A percentile compares a stretch with the other conserved stretches of the same genome.
Conservation (phyloP, 2,329 filamentous ascomycete genomes). For the Neocatenulostroma microsporum region DNA sequence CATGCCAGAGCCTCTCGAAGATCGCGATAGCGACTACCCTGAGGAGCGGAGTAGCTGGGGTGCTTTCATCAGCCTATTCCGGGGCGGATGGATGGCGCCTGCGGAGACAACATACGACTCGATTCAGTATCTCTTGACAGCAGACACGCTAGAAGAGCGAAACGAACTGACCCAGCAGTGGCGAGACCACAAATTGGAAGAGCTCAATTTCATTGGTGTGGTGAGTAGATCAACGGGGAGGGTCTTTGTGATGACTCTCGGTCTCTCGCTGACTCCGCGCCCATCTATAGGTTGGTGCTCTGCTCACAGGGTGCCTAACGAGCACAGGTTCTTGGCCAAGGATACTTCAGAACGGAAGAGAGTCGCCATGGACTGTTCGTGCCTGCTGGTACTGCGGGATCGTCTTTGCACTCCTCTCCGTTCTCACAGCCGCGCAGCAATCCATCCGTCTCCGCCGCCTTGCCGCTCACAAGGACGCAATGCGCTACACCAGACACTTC, state of each 20-base stretch:
- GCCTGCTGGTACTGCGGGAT: constrained; percentile 39
- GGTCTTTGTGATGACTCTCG: too few species aligned
- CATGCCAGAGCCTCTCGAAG: too few species aligned
- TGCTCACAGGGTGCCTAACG: constrained; percentile 34
- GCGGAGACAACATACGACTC: constrained; percentile 28
- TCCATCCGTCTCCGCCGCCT: constrained; percentile 38
- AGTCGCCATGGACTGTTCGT: constrained; percentile 35
- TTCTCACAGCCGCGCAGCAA: constrained; percentile 40
- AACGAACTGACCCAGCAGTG: constrained; percentile 33
- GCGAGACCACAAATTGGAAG: constrained; percentile 34
- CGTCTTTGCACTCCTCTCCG: constrained; percentile 45
- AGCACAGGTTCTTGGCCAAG: constrained; percentile 40
- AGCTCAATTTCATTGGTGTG: constrained; percentile 37
- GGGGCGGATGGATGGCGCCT: constrained; percentile 4
- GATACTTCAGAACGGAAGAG: constrained; percentile 31
- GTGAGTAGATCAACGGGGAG: too few species aligned
- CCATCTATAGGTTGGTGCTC: too few species aligned
- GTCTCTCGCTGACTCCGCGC: too few species aligned
- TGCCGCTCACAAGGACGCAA: constrained; percentile 34
- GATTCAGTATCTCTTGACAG: constrained; percentile 32
- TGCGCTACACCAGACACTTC: constrained; percentile 29
- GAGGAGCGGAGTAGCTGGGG: constrained; percentile 1
- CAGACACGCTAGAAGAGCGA: constrained; percentile 25
- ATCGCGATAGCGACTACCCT: neutral
- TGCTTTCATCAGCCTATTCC: constrained; percentile 5